These are phyloP conservation scores for Plenodomus biglobosus DNA, from an alignment of 2,329 filamentous ascomycete species.

Conservation along the genomic window DNA sequence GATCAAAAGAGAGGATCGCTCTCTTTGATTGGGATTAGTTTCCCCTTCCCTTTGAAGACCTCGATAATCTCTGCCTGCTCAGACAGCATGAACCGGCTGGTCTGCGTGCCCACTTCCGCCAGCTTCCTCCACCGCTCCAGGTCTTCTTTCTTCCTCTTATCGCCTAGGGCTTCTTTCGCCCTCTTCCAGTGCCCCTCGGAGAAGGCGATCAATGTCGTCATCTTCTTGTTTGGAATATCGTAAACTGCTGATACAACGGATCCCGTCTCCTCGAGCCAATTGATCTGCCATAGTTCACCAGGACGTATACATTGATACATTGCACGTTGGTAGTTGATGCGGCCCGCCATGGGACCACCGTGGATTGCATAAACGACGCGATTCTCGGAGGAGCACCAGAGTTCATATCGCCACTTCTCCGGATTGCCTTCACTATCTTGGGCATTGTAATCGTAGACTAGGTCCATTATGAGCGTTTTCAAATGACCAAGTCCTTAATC, in stretches of 20 bases:
- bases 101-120: slow-evolving; percentile 54
- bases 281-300: slow-evolving; percentile 62
- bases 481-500: background rate
- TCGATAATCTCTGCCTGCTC: slow-evolving; percentile 58
- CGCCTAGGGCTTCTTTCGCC: slow-evolving; percentile 54
- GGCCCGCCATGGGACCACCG: slow-evolving; percentile 56
- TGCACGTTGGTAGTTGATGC: slow-evolving; percentile 57
- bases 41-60: slow-evolving; percentile 53
- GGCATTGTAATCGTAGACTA: slow-evolving; percentile 59
- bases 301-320: slow-evolving; percentile 61
- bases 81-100: slow-evolving; percentile 54
- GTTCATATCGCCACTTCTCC: slow-evolving; percentile 63
- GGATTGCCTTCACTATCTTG: slow-evolving; percentile 52
- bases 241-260: slow-evolving; percentile 60
- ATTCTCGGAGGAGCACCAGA: slow-evolving; percentile 60
- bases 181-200: slow-evolving; percentile 60
- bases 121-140: slow-evolving; percentile 56
- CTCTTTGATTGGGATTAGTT: slow-evolving; percentile 50
- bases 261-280: slow-evolving; percentile 63
- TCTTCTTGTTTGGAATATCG: slow-evolving; percentile 53
- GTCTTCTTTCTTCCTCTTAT: slow-evolving; percentile 57
- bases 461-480: background rate
- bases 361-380: slow-evolving; percentile 62
- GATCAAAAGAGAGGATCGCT: slow-evolving; percentile 22
- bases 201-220: slow-evolving; percentile 58